A percentile compares a stretch with the other conserved stretches of the same genome.
phyloP scores from a whole-genome alignment of 768 basidiomycete genomes.

The Sistotremastrum suecicum region DNA sequence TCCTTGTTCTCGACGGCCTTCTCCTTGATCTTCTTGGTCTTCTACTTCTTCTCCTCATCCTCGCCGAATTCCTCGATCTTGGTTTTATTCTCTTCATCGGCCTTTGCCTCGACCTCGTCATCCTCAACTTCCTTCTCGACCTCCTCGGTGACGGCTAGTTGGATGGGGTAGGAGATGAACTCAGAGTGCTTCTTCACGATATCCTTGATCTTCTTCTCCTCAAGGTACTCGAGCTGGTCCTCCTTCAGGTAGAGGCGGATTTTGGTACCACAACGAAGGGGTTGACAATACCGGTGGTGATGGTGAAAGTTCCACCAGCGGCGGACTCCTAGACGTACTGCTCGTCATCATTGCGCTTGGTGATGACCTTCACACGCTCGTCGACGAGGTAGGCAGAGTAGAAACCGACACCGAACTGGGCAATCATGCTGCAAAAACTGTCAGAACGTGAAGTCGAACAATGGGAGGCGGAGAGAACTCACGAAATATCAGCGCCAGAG shows the following conservation, averaged over 20 bases:
- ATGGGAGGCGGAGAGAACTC: not conserved
- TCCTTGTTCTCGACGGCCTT: conserved; percentile 82
- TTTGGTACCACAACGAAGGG: conserved; percentile 90
- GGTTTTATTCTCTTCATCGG: conserved; percentile 52
- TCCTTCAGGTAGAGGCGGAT: conserved; percentile 91
- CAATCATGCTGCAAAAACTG: conserved; percentile 56
- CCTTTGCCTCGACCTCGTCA: conserved; percentile 55
- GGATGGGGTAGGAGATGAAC: conserved; percentile 99
- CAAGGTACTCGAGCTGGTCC: conserved; percentile 96
- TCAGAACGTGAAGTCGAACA: not conserved
- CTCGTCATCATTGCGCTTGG: conserved; percentile 99
- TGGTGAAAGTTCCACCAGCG: conserved; percentile 98
- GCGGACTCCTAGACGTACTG: conserved; percentile 99
- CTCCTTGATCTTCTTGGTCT: conserved; percentile 92
- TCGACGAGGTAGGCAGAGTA: conserved; percentile 99
- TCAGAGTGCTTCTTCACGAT: conserved; percentile 99
- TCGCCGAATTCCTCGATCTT: conserved; percentile 70
- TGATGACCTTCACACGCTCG: conserved; percentile 95
- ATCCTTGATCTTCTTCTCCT: conserved; percentile 99
- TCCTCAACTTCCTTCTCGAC: conserved; percentile 96
- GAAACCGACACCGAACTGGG: conserved; percentile 99
- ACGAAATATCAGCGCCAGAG: conserved; percentile 80
- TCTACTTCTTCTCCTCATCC: conserved; percentile 78
- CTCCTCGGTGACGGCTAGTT: conserved; percentile 97
- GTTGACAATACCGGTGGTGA: conserved; percentile 85